A percentile compares a stretch with the other conserved stretches of the same genome.
These are phyloP conservation scores for Kodamaea laetipori DNA, from an alignment of 805 yeast species.

Conservation along the genomic window DNA sequence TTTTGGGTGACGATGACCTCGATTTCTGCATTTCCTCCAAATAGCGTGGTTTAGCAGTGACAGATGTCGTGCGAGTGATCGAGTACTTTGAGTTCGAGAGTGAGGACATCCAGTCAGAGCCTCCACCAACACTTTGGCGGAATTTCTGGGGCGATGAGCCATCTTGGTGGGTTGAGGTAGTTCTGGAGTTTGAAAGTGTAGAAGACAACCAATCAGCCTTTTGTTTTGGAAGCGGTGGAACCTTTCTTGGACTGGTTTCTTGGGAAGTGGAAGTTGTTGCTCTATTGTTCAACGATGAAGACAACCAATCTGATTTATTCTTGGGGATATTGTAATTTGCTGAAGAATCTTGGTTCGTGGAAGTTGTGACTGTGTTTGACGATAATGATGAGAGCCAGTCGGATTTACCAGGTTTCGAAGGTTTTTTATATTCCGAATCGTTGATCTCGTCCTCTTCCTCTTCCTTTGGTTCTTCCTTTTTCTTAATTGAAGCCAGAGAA, in stretches of 20 bases:
- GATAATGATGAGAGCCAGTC: slow-evolving; percentile 13
- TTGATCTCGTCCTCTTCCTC: slow-evolving; percentile 1
- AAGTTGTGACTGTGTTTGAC: slow-evolving; percentile 3
- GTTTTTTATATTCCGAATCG: not conserved
- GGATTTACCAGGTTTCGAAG: slow-evolving; percentile 14
- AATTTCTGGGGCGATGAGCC: slow-evolving; percentile 3
- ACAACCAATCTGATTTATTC: slow-evolving; percentile 19
- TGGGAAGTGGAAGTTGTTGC: slow-evolving; percentile 13
- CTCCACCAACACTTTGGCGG: not conserved
- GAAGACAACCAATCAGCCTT: slow-evolving; percentile 20
- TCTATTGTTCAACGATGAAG: slow-evolving; percentile 16
- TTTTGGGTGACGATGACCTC: slow-evolving; percentile 1
- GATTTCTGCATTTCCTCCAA: slow-evolving; percentile 2
- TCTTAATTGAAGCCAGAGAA: slow-evolving; percentile 15
- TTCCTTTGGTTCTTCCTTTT: slow-evolving; percentile 4
- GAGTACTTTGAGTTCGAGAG: slow-evolving; percentile 16
- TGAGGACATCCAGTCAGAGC: slow-evolving; percentile 19
- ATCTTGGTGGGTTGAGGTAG: slow-evolving; percentile 13
- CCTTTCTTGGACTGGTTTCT: slow-evolving; percentile 6
- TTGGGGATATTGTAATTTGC: slow-evolving; percentile 4
- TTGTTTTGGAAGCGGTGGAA: slow-evolving; percentile 10
- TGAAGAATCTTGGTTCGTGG: slow-evolving; percentile 1
- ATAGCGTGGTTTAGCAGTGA: slow-evolving; percentile 2
- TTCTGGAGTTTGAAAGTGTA: slow-evolving; percentile 13
- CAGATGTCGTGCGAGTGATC: slow-evolving; percentile 2